phyloP scores from a whole-genome alignment of 805 yeast genomes.

The Saturnispora bothae region DNA sequence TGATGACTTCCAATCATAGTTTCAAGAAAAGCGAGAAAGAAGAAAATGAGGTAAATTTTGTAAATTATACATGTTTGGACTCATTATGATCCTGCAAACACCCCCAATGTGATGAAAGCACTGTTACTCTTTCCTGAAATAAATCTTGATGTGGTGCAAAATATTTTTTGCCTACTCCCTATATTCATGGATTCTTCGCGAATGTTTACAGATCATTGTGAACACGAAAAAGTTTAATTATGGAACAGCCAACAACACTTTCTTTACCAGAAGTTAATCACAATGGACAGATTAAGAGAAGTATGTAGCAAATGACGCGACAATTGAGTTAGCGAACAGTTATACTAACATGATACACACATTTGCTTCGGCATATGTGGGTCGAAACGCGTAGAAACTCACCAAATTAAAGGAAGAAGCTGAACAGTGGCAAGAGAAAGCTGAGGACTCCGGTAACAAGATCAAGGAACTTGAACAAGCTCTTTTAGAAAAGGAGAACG shows the following conservation, averaged over 20 bases:
- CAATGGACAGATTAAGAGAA: slow-evolving; percentile 41
- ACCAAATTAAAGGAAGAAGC: slow-evolving; percentile 86
- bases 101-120: too few species aligned
- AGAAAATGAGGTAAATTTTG: too few species aligned
- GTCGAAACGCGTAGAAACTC: slow-evolving; percentile 54
- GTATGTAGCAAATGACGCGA: slow-evolving; percentile 24
- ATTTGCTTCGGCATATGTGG: too few species aligned
- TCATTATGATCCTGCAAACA: too few species aligned
- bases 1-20: too few species aligned
- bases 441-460: slow-evolving; percentile 73
- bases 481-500: slow-evolving; percentile 84
- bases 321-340: background rate
- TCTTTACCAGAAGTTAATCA: background rate
- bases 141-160: too few species aligned
- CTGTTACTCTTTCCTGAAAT: too few species aligned
- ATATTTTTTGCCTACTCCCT: too few species aligned
- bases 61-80: too few species aligned
- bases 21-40: too few species aligned
- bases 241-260: background rate
- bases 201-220: too few species aligned
- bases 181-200: too few species aligned
- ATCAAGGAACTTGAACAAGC: slow-evolving; percentile 91
- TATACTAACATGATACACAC: background rate
- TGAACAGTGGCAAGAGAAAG: slow-evolving; percentile 94
- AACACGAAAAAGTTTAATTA: background rate